These are phyloP conservation scores for Aphanocladium album DNA, from an alignment of 2,329 filamentous ascomycete genomes.

Conservation along the genomic window DNA sequence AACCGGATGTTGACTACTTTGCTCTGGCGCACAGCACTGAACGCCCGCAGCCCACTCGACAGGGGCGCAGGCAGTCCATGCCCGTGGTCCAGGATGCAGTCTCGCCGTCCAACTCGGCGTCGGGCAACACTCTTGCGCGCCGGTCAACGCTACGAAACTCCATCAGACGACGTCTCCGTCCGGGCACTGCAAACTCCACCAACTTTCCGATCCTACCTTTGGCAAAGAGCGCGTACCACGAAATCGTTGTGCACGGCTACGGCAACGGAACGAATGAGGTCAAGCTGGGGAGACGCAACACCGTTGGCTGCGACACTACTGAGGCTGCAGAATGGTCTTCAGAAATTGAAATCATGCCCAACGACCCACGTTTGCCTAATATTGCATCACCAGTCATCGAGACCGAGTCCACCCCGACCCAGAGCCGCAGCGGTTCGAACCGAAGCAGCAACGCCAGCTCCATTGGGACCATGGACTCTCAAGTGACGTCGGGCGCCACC, in stretches of 20 bases:
- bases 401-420: not conserved
- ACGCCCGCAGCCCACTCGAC: not conserved
- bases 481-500: not conserved
- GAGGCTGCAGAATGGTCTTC: conserved; percentile 21
- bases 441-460: conserved; percentile 8
- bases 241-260: conserved; percentile 50
- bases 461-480: not conserved
- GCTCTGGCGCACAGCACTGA: conserved; percentile 34
- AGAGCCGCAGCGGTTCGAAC: not conserved
- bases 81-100: conserved; percentile 13
- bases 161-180: conserved; percentile 19
- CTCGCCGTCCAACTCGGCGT: conserved; percentile 27
- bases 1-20: conserved; percentile 53
- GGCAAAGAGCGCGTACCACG: conserved; percentile 33
- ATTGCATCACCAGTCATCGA: not conserved
- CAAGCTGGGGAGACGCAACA: conserved; percentile 18
- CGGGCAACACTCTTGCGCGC: conserved; percentile 23
- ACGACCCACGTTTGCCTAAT: not conserved
- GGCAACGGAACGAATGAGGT: conserved; percentile 47
- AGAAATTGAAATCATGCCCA: conserved; percentile 18
- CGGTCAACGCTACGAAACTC: conserved; percentile 31
- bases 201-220: conserved; percentile 17
- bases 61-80: conserved; percentile 2
- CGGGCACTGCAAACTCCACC: conserved; percentile 21
- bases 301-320: conserved; percentile 17